A percentile compares a stretch with the other conserved stretches of the same genome.
phyloP scores from a whole-genome alignment of 139 green algal species.

The Chlorella ohadii region DNA sequence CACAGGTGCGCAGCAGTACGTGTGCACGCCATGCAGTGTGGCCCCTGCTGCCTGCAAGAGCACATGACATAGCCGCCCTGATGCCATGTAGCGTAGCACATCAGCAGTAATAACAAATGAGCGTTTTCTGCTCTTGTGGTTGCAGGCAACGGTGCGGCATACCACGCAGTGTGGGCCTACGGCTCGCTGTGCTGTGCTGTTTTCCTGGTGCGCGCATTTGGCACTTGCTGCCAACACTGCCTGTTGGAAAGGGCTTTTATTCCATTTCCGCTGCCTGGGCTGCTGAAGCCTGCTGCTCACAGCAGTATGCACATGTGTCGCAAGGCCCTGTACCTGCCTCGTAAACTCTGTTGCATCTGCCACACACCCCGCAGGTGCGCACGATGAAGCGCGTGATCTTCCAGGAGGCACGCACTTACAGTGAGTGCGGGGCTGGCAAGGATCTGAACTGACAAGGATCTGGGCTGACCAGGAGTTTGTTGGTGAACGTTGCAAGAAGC shows the following conservation, averaged over 20 bases:
- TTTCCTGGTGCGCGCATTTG: constrained; percentile 77
- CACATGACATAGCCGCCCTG: no score
- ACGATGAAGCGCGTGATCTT: constrained; percentile 95
- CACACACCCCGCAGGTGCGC: constrained; percentile 33
- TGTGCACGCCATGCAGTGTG: neutral
- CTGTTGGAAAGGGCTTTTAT: neutral
- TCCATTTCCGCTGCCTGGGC: neutral
- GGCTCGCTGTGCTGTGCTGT: constrained; percentile 79
- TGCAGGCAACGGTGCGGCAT: constrained; percentile 60
- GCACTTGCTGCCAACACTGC: neutral
- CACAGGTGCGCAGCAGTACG: neutral
- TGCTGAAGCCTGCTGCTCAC: neutral
- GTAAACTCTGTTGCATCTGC: neutral
- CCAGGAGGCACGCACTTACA: constrained; percentile 39
- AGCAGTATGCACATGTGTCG: no score
- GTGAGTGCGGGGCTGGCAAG: constrained; percentile 3
- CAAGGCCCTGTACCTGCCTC: neutral
- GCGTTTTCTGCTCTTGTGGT: no score
- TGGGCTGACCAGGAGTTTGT: no score
- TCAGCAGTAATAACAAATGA: no score
- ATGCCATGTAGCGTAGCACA: no score
- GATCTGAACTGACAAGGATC: no score
- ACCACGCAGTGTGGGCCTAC: constrained; percentile 78
- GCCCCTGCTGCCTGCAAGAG: no score
- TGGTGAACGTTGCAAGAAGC: no score